Conservation (phyloP, 1,284 basidiomycete genomes). For the Tilletiopsis washingtonensis region DNA sequence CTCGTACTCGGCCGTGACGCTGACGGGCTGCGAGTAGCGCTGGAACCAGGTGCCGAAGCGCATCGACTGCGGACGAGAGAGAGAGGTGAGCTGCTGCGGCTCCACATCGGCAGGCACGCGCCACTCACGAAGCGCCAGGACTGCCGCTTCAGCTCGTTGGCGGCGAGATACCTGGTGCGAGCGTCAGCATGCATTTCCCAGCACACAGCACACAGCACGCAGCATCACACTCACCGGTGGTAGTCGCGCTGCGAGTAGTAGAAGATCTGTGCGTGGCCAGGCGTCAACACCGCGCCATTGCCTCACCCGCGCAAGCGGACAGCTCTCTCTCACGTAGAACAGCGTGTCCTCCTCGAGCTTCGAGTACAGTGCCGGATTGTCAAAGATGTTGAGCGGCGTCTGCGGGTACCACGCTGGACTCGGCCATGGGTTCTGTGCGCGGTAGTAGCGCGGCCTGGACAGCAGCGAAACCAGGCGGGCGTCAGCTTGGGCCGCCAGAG, state of each 20-base stretch:
- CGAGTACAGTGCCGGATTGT: slow-evolving; percentile 75
- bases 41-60: slow-evolving; percentile 99
- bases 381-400: slow-evolving; percentile 69
- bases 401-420: slow-evolving; percentile 96
- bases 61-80: slow-evolving; percentile 64
- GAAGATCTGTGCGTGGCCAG: slow-evolving; percentile 58
- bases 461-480: no score
- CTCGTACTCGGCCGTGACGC: slow-evolving; percentile 98
- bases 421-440: slow-evolving; percentile 82
- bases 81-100: no score
- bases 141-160: slow-evolving; percentile 92
- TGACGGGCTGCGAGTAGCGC: slow-evolving; percentile 94
- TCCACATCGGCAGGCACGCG: not conserved
- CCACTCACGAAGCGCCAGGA: slow-evolving; percentile 75
- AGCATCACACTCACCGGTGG: no score
- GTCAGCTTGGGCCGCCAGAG: no score
- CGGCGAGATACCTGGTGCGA: slow-evolving; percentile 93
- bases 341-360: slow-evolving; percentile 94
- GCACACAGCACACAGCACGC: no score
- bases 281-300: no score
- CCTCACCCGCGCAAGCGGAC: not conserved
- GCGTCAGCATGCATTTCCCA: no score
- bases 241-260: slow-evolving; percentile 96
- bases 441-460: slow-evolving; percentile 81
- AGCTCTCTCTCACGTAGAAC: slow-evolving; percentile 70